Evolutionary conservation across 2,329 filamentous ascomycete genomes (phyloP).

Genomic region (Neofusicoccum laricinum): DNA sequence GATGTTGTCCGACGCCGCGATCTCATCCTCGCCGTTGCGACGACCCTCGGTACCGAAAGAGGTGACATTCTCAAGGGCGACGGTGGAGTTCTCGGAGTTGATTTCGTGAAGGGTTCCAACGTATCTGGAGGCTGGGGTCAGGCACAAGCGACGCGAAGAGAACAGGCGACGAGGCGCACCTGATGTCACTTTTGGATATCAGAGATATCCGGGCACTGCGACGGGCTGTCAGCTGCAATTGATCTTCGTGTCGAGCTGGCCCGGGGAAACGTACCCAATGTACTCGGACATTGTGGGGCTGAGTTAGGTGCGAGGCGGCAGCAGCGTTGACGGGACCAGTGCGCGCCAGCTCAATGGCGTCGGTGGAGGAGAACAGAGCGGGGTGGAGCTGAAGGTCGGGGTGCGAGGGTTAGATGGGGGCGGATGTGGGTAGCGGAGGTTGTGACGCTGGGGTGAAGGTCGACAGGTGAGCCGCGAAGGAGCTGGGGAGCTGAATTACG

Average conservation of each 20-base stretch:
- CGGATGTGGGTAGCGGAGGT: background rate
- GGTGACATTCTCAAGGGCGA: conserved; percentile 92
- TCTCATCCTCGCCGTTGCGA: conserved; percentile 74
- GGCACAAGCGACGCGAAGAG: background rate
- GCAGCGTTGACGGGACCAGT: background rate
- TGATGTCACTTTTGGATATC: conserved; percentile 96
- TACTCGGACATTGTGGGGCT: conserved; percentile 55
- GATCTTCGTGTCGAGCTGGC: conserved; percentile 18
- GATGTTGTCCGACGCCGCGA: conserved; percentile 77
- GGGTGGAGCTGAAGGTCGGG: background rate
- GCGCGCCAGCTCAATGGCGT: conserved; percentile 22
- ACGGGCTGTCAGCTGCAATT: conserved; percentile 35
- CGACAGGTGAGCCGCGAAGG: conserved; percentile 7
- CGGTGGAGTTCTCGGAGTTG: conserved; percentile 94
- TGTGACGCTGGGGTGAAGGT: conserved; percentile 13
- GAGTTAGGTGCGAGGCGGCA: conserved; percentile 12
- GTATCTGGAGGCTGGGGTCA: conserved; percentile 60
- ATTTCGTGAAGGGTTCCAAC: conserved; percentile 95
- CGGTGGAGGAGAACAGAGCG: conserved; percentile 22
- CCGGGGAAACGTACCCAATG: conserved; percentile 52
- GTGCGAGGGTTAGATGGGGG: background rate
- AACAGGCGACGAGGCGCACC: conserved; percentile 58
- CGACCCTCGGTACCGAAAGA: conserved; percentile 94
- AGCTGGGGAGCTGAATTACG: conserved; percentile 4
- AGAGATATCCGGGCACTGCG: conserved; percentile 86